phyloP scores from a whole-genome alignment of 768 basidiomycete genomes.

The Udeniomyces megalosporus region DNA sequence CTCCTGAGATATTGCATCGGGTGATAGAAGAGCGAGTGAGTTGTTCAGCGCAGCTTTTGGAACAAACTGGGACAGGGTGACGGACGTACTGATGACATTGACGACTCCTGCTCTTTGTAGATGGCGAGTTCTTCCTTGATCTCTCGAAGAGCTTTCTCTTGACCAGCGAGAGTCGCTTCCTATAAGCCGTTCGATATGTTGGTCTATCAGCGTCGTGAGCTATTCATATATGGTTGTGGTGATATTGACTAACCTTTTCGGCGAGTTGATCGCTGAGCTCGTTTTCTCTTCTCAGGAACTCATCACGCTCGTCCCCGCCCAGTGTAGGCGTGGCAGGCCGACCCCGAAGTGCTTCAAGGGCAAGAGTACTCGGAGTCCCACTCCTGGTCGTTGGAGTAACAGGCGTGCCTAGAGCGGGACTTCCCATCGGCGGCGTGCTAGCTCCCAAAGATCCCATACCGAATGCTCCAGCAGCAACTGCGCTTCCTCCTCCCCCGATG shows the following conservation, averaged over 20 bases:
- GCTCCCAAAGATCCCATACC: no score
- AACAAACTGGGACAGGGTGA: not conserved
- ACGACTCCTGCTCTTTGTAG: slow-evolving; percentile 61
- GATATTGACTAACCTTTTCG: slow-evolving; percentile 40
- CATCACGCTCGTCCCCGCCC: slow-evolving; percentile 85
- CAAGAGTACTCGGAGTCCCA: slow-evolving; percentile 39
- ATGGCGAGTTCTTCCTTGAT: slow-evolving; percentile 74
- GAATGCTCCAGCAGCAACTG: no score
- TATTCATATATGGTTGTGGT: not conserved
- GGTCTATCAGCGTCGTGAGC: not conserved
- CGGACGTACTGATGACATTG: slow-evolving; percentile 7
- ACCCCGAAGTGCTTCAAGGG: slow-evolving; percentile 56
- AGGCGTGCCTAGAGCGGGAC: not conserved
- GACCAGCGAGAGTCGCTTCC: slow-evolving; percentile 60
- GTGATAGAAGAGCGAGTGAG: not conserved
- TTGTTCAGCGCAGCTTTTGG: not conserved
- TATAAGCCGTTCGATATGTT: slow-evolving; percentile 16
- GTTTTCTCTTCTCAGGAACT: slow-evolving; percentile 90
- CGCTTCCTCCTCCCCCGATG: not conserved
- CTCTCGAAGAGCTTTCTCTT: slow-evolving; percentile 75
- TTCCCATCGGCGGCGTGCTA: no score
- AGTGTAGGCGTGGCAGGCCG: slow-evolving; percentile 71
- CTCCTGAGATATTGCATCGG: slow-evolving; percentile 40
- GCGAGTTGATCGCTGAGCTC: slow-evolving; percentile 85
- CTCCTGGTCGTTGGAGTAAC: slow-evolving; percentile 13